Evolutionary conservation across 2,329 filamentous ascomycete species (phyloP).

Genomic region (Phoma sp.): DNA sequence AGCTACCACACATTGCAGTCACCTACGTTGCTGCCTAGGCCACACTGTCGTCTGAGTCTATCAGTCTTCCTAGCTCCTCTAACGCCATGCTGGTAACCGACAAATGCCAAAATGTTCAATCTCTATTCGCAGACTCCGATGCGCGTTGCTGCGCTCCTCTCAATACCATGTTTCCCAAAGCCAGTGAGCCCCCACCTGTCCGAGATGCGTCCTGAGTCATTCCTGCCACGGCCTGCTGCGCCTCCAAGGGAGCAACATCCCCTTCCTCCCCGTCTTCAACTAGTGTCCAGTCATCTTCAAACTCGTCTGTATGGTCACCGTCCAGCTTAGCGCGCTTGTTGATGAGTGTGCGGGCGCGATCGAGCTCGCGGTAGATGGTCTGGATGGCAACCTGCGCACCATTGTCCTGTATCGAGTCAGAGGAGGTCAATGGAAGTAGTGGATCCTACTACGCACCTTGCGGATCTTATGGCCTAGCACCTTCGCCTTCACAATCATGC

Average conservation of each 20-base stretch:
- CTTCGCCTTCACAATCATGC: conserved; percentile 88
- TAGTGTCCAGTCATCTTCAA: conserved; percentile 91
- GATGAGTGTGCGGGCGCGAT: conserved; percentile 87
- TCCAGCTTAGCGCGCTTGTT: conserved; percentile 60
- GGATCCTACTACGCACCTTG: conserved; percentile 64
- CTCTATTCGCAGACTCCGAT: conserved; percentile 30
- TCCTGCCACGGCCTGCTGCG: conserved; percentile 29
- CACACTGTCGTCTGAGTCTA: conserved; percentile 14
- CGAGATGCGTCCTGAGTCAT: conserved; percentile 33
- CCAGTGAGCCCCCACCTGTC: conserved; percentile 32
- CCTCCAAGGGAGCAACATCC: conserved; percentile 29
- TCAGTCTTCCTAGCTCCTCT: conserved; percentile 9
- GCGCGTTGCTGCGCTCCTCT: conserved; percentile 33
- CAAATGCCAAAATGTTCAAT: conserved; percentile 20
- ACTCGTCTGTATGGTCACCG: conserved; percentile 61
- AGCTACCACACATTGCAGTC: neutral
- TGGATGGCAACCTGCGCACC: conserved; percentile 92
- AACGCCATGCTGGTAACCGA: conserved; percentile 10
- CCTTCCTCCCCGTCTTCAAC: conserved; percentile 67
- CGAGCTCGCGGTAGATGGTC: conserved; percentile 90
- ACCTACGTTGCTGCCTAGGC: neutral
- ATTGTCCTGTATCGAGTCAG: conserved; percentile 68
- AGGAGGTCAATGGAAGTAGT: conserved; percentile 33
- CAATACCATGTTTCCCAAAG: conserved; percentile 42
- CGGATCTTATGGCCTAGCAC: conserved; percentile 87